A percentile compares a stretch with the other conserved stretches of the same genome.
These are phyloP conservation scores for Trypethelium eluteriae DNA, from an alignment of 495 filamentous ascomycete species.

Conservation along the genomic window DNA sequence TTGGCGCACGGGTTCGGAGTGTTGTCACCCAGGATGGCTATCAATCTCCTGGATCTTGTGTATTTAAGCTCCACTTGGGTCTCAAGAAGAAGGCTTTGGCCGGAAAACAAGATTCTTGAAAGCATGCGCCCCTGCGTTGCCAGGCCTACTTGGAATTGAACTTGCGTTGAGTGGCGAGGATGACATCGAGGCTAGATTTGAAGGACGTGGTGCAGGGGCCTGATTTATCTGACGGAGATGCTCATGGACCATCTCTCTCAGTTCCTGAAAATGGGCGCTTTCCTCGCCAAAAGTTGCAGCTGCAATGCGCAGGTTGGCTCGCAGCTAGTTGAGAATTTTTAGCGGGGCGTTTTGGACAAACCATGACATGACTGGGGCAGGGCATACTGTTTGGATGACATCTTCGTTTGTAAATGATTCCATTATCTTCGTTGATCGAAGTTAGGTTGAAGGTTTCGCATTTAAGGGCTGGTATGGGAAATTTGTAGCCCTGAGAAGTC, in stretches of 20 bases:
- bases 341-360: background rate
- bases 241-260: conserved; percentile 23
- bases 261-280: conserved; percentile 24
- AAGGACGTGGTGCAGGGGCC: background rate
- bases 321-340: conserved; percentile 14
- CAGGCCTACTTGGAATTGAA: background rate
- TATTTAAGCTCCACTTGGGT: background rate
- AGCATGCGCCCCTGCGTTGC: background rate
- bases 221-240: conserved; percentile 12
- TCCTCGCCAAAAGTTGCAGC: conserved; percentile 25
- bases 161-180: background rate
- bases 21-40: background rate
- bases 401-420: conserved; percentile 10
- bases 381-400: conserved; percentile 8
- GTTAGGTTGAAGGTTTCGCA: too few species aligned
- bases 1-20: background rate
- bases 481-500: too few species aligned
- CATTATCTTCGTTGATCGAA: background rate
- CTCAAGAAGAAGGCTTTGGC: conserved; percentile 13
- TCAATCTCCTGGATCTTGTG: background rate
- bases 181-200: background rate
- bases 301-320: conserved; percentile 27
- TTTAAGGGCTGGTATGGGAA: too few species aligned
- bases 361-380: background rate
- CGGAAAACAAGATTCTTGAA: conserved; percentile 24